phyloP scores from a whole-genome alignment of 805 yeast species.

The Yamadazyma philogaea region DNA sequence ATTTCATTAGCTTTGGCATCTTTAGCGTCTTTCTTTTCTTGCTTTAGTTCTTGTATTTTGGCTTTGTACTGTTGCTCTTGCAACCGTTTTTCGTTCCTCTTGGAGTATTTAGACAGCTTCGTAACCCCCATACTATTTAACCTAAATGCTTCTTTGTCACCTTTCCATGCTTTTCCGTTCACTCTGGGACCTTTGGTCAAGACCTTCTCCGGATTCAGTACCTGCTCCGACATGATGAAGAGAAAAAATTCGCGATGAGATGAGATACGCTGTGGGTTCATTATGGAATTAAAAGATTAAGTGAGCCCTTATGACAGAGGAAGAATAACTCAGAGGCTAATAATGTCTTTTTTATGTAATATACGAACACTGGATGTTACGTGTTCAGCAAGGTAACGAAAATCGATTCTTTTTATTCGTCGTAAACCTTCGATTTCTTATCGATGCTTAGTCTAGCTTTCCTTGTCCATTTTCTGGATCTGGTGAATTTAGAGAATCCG shows the following conservation, averaged over 20 bases:
- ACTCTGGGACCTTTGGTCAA: constrained; percentile 45
- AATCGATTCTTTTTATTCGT: constrained; percentile 8
- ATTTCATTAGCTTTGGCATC: constrained; percentile 51
- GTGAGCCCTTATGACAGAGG: too few relatives aligned
- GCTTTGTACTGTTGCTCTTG: constrained; percentile 66
- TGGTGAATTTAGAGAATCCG: constrained; percentile 48
- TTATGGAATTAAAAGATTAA: too few relatives aligned
- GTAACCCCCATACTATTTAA: constrained; percentile 58
- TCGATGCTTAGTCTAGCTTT: constrained; percentile 37
- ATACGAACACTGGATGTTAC: too few relatives aligned
- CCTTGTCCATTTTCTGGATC: constrained; percentile 51
- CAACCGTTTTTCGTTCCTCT: constrained; percentile 61
- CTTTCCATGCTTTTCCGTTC: constrained; percentile 75
- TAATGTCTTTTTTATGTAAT: background rate
- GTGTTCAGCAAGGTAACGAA: too few relatives aligned
- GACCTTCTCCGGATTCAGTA: background rate
- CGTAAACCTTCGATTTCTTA: constrained; percentile 15
- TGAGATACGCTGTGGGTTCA: background rate
- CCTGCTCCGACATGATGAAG: background rate
- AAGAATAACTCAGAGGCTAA: background rate
- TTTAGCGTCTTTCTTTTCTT: constrained; percentile 67
- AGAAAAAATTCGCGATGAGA: constrained; percentile 6
- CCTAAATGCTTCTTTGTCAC: constrained; percentile 63
- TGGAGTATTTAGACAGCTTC: constrained; percentile 54
- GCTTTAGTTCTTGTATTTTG: constrained; percentile 68